Evolutionary conservation across 2,329 filamentous ascomycete species (phyloP).

Genomic region (Amylocarpus encephaloides): DNA sequence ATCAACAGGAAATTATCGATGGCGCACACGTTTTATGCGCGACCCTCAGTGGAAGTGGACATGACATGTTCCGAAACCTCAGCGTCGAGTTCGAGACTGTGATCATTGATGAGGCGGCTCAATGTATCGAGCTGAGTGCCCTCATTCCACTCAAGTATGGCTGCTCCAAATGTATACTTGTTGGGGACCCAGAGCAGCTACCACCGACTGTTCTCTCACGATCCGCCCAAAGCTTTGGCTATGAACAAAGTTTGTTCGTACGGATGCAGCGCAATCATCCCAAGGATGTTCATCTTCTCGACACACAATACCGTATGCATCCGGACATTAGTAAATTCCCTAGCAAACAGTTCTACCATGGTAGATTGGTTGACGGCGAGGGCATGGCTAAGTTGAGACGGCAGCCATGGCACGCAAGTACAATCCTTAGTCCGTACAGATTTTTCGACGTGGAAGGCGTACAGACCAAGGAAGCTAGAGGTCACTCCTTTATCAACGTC

Average conservation of each 20-base stretch:
- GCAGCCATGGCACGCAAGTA: constrained; percentile 79
- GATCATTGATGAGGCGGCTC: constrained; percentile 94
- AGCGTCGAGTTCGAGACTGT: constrained; percentile 98
- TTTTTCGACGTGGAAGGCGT: constrained; percentile 95
- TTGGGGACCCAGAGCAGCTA: constrained; percentile 95
- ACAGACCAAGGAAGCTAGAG: constrained; percentile 72
- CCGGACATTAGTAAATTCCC: constrained; percentile 92
- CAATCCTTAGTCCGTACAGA: constrained; percentile 81
- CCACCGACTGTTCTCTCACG: constrained; percentile 94
- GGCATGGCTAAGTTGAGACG: constrained; percentile 72
- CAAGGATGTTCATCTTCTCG: constrained; percentile 84
- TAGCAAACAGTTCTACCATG: constrained; percentile 87
- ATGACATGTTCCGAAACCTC: constrained; percentile 93
- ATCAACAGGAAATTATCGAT: constrained; percentile 88
- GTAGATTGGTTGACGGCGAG: constrained; percentile 74
- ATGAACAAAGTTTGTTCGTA: constrained; percentile 97
- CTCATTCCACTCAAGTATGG: constrained; percentile 97
- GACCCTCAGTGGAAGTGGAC: constrained; percentile 89
- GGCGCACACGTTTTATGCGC: constrained; percentile 89
- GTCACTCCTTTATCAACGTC: constrained; percentile 84
- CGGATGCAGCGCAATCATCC: constrained; percentile 94
- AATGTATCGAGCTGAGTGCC: constrained; percentile 95
- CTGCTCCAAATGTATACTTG: constrained; percentile 91
- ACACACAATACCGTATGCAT: constrained; percentile 99
- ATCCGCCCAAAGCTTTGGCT: constrained; percentile 85